Evolutionary conservation across 2,329 filamentous ascomycete species (phyloP).

Genomic region (Biscogniauxia sp.): DNA sequence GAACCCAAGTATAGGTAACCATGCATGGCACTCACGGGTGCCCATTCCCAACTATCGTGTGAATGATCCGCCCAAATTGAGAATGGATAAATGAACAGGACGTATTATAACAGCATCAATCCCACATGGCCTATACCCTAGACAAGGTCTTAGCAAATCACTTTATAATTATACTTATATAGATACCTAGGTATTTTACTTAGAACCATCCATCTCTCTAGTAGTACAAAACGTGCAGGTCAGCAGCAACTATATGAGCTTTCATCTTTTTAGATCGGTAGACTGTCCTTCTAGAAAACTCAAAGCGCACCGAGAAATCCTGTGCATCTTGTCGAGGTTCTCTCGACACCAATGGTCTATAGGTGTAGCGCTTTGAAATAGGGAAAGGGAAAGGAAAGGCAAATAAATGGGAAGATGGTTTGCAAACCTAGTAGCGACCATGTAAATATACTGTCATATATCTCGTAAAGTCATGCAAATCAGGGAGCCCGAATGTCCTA

Average conservation of each 20-base stretch:
- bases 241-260: background rate
- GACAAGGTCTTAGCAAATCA: too few species aligned
- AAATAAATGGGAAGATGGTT: background rate
- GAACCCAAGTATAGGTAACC: too few species aligned
- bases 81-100: too few species aligned
- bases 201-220: background rate
- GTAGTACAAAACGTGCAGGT: background rate
- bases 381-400: background rate
- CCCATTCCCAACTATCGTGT: too few species aligned
- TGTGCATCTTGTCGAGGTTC: background rate
- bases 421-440: background rate
- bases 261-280: background rate
- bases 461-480: background rate
- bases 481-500: conserved; percentile 23
- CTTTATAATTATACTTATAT: too few species aligned
- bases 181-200: background rate
- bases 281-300: background rate
- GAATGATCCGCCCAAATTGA: too few species aligned
- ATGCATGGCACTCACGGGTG: too few species aligned
- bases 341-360: background rate
- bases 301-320: background rate
- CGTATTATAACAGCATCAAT: too few species aligned
- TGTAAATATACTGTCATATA: background rate
- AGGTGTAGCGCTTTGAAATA: background rate
- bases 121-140: too few species aligned